These are phyloP conservation scores for Malassezia nana DNA, from an alignment of 1,284 basidiomycete genomes.

Conservation along the genomic window DNA sequence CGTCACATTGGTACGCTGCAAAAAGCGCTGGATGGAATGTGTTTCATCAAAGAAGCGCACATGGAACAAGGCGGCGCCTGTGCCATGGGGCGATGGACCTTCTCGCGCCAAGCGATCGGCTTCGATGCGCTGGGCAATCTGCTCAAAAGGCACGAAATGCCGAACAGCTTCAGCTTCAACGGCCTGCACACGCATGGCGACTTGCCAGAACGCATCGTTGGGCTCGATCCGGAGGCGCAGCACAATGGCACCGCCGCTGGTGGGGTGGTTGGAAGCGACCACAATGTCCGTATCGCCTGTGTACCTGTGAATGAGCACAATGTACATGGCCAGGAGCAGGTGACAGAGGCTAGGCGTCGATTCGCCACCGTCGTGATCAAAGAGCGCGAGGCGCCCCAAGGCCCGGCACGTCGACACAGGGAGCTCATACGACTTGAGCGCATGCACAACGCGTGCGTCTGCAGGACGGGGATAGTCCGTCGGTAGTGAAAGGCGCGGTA, in stretches of 20 bases:
- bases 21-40: constrained; percentile 54
- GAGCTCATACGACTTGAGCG: constrained; percentile 33
- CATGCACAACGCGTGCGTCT: constrained; percentile 37
- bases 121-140: constrained; percentile 57
- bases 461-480: constrained; percentile 88
- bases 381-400: constrained; percentile 53
- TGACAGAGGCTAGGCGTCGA: constrained; percentile 70
- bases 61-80: constrained; percentile 60
- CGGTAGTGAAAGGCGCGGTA: constrained; percentile 83
- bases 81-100: constrained; percentile 21
- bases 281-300: constrained; percentile 91
- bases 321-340: constrained; percentile 79
- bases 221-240: constrained; percentile 77
- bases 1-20: constrained; percentile 57
- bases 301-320: constrained; percentile 82
- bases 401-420: constrained; percentile 27
- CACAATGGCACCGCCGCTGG: constrained; percentile 69
- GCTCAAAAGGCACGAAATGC: constrained; percentile 73
- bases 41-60: constrained; percentile 94
- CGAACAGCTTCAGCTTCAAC: constrained; percentile 72
- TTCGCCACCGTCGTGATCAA: constrained; percentile 54
- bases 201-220: constrained; percentile 78
- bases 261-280: constrained; percentile 69
- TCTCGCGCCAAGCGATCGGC: constrained; percentile 25
- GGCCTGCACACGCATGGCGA: constrained; percentile 74